A percentile compares a stretch with the other conserved stretches of the same genome.
Conservation (phyloP, 2,329 filamentous ascomycete species). For the Ilyonectria mors-panacis region DNA sequence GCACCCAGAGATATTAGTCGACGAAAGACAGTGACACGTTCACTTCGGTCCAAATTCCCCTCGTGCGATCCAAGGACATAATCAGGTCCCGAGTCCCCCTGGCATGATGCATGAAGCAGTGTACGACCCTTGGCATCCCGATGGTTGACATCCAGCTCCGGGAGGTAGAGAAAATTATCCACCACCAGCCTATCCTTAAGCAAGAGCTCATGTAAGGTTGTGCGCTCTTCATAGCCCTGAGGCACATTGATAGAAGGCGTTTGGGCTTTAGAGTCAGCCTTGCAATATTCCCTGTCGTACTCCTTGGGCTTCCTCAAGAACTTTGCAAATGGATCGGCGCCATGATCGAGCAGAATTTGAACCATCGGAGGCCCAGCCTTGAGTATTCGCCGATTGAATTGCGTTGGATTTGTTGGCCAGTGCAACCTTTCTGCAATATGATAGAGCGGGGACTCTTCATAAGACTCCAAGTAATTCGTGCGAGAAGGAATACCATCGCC, state of each 20-base stretch:
- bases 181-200: constrained; percentile 2
- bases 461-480: not conserved
- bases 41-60: not conserved
- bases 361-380: constrained; percentile 15
- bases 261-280: not conserved
- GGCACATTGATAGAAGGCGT: not conserved
- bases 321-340: constrained; percentile 45
- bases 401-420: not conserved
- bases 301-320: constrained; percentile 7
- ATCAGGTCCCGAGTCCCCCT: constrained; percentile 20
- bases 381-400: no score
- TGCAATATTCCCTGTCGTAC: no score
- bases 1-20: constrained; percentile 43
- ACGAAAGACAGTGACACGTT: constrained; percentile 31
- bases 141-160: constrained; percentile 42
- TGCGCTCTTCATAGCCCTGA: constrained; percentile 29
- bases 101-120: constrained; percentile 45
- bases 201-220: constrained; percentile 44
- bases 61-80: not conserved
- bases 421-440: constrained; percentile 8
- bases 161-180: constrained; percentile 37
- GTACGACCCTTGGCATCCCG: constrained; percentile 46
- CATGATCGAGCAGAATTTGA: constrained; percentile 41
- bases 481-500: no score
- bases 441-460: constrained; percentile 33